phyloP scores from a whole-genome alignment of 345 rosid genomes.

The Salix caprea region DNA sequence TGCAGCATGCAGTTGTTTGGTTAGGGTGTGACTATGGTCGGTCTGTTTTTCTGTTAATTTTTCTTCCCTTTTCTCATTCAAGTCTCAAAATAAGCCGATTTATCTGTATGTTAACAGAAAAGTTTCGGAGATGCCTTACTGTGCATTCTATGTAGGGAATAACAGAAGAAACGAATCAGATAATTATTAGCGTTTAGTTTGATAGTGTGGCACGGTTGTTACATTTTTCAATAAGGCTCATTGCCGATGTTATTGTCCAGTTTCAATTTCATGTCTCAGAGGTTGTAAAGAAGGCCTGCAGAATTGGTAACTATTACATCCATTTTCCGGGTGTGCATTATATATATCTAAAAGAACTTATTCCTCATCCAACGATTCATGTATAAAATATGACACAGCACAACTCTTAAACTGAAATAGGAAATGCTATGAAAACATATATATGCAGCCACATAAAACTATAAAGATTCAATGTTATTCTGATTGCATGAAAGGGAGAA shows the following conservation, averaged over 20 bases:
- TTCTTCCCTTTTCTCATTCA: slow-evolving; percentile 29
- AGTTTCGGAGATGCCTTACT: slow-evolving; percentile 20
- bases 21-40: slow-evolving; percentile 37
- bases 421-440: too few relatives aligned
- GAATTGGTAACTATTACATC: neutral
- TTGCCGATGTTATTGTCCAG: slow-evolving; percentile 5
- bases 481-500: neutral
- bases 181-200: slow-evolving; percentile 22
- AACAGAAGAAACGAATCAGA: slow-evolving; percentile 20
- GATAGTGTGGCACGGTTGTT: slow-evolving; percentile 28
- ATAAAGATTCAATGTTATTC: neutral
- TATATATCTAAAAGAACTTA: too few relatives aligned
- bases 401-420: too few relatives aligned
- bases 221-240: slow-evolving; percentile 22
- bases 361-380: too few relatives aligned
- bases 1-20: slow-evolving; percentile 30
- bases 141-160: slow-evolving; percentile 30
- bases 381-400: too few relatives aligned
- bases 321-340: neutral
- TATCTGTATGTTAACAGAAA: slow-evolving; percentile 29
- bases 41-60: slow-evolving; percentile 27
- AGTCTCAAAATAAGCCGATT: slow-evolving; percentile 43
- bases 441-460: neutral
- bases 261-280: neutral
- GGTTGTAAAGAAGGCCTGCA: neutral